A percentile compares a stretch with the other conserved stretches of the same genome.
phyloP scores from a whole-genome alignment of 2,329 filamentous ascomycete species.

The Claviceps humidiphila region DNA sequence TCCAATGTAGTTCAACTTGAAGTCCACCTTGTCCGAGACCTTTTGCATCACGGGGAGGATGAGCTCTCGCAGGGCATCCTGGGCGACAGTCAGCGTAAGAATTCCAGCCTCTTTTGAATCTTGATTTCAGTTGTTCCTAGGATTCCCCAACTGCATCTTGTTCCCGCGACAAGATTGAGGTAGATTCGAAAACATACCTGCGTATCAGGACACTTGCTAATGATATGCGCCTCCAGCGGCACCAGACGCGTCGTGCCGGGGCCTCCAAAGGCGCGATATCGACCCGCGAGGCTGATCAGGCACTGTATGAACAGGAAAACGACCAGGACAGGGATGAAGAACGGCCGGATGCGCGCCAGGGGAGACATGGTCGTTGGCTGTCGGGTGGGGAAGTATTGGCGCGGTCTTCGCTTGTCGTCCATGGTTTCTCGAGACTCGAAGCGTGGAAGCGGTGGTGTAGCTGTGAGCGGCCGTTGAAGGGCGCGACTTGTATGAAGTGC shows the following conservation, averaged over 20 bases:
- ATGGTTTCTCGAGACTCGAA: not conserved
- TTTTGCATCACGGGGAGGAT: constrained; percentile 79
- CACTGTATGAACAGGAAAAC: constrained; percentile 1
- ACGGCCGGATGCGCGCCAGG: constrained; percentile 1
- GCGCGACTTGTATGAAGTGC: too few relatives aligned
- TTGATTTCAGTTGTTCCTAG: too few relatives aligned
- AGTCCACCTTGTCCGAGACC: constrained; percentile 74
- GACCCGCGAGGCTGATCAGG: not conserved
- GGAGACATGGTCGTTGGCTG: constrained; percentile 1
- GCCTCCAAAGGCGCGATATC: not conserved
- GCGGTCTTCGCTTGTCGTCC: constrained; percentile 1
- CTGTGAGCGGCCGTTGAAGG: too few relatives aligned
- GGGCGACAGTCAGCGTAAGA: not conserved
- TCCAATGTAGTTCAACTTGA: constrained; percentile 82
- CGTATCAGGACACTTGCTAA: constrained; percentile 94
- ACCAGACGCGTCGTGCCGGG: constrained; percentile 31
- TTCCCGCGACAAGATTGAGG: not conserved
- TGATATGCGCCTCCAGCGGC: constrained; percentile 86
- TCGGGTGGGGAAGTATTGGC: not conserved
- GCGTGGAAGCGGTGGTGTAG: not conserved
- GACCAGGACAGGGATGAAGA: constrained; percentile 2
- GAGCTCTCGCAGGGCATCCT: constrained; percentile 67
- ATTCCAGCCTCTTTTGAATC: too few relatives aligned
- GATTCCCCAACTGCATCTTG: not conserved
- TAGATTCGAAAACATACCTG: constrained; percentile 26